These are phyloP conservation scores for Backusella parvicylindrica DNA, from an alignment of 192 early-diverging fungal genomes.

Conservation along the genomic window DNA sequence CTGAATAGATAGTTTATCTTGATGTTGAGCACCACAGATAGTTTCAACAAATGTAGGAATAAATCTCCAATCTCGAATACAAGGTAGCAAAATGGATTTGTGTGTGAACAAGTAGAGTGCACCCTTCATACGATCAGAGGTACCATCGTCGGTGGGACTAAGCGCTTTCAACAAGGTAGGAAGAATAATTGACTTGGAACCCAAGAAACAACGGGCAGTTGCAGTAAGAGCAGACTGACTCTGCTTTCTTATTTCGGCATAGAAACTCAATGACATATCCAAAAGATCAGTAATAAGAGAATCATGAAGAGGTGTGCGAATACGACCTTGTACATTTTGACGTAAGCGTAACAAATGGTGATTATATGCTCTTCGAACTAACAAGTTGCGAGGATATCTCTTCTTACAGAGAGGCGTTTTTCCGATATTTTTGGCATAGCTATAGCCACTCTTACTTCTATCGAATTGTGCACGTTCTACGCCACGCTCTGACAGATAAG, in stretches of 20 bases:
- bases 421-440: slow-evolving; percentile 45
- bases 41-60: slow-evolving; percentile 49
- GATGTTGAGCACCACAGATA: slow-evolving; percentile 58
- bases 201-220: slow-evolving; percentile 45
- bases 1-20: slow-evolving; percentile 70
- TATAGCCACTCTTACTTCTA: slow-evolving; percentile 48
- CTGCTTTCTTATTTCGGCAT: slow-evolving; percentile 58
- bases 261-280: slow-evolving; percentile 52
- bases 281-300: slow-evolving; percentile 49
- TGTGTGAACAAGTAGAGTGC: slow-evolving; percentile 61
- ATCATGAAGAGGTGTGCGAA: slow-evolving; percentile 48
- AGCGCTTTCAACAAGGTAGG: slow-evolving; percentile 48
- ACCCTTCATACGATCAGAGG: slow-evolving; percentile 59
- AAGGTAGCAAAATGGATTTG: slow-evolving; percentile 45
- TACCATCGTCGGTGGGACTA: slow-evolving; percentile 29
- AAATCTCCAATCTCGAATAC: slow-evolving; percentile 56
- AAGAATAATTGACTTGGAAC: slow-evolving; percentile 46
- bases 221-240: slow-evolving; percentile 46
- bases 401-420: slow-evolving; percentile 45
- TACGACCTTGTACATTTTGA: slow-evolving; percentile 49
- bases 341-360: slow-evolving; percentile 53
- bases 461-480: slow-evolving; percentile 47
- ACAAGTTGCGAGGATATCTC: slow-evolving; percentile 48
- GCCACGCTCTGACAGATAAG: slow-evolving; percentile 54
- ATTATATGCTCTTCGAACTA: slow-evolving; percentile 47